phyloP scores from a whole-genome alignment of 2,329 filamentous ascomycete species.

The Penicillium sp. region DNA sequence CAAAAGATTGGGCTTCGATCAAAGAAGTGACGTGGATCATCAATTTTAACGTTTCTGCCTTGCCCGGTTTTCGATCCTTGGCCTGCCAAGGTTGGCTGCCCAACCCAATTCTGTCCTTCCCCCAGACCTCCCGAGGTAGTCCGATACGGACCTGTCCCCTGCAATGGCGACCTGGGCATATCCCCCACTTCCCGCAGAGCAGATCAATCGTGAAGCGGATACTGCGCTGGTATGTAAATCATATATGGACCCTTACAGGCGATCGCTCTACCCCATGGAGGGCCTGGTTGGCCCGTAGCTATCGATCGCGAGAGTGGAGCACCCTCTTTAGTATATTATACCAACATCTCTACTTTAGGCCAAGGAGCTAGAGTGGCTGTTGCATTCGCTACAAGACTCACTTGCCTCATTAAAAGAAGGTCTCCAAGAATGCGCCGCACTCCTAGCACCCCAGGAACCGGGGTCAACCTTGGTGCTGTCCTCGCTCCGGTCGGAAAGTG shows the following conservation, averaged over 20 bases:
- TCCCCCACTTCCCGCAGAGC: constrained; percentile 52
- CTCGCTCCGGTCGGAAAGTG: constrained; percentile 77
- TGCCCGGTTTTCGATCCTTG: constrained; percentile 3
- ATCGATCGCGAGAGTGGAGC: constrained; percentile 5
- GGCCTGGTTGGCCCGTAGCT: background rate
- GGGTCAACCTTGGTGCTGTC: constrained; percentile 87
- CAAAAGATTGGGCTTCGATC: background rate
- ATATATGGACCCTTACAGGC: constrained; percentile 3
- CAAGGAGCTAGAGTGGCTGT: constrained; percentile 62
- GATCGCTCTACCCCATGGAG: background rate
- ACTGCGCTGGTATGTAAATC: constrained; percentile 47
- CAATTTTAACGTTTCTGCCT: constrained; percentile 20
- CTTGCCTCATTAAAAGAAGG: constrained; percentile 62
- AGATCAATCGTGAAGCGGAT: constrained; percentile 52
- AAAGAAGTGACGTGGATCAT: constrained; percentile 25
- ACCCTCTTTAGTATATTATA: constrained; percentile 14
- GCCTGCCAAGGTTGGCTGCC: background rate
- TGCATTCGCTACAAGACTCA: constrained; percentile 58
- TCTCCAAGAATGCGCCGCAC: constrained; percentile 80
- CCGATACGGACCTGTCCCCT: background rate
- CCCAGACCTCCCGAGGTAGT: background rate
- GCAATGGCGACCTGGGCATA: constrained; percentile 60
- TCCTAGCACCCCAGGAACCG: constrained; percentile 78
- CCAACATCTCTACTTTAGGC: constrained; percentile 37
- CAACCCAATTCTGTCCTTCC: background rate